A percentile compares a stretch with the other conserved stretches of the same genome.
These are phyloP conservation scores for Linum usitatissimum DNA, from an alignment of 345 rosid species.

Conservation along the genomic window DNA sequence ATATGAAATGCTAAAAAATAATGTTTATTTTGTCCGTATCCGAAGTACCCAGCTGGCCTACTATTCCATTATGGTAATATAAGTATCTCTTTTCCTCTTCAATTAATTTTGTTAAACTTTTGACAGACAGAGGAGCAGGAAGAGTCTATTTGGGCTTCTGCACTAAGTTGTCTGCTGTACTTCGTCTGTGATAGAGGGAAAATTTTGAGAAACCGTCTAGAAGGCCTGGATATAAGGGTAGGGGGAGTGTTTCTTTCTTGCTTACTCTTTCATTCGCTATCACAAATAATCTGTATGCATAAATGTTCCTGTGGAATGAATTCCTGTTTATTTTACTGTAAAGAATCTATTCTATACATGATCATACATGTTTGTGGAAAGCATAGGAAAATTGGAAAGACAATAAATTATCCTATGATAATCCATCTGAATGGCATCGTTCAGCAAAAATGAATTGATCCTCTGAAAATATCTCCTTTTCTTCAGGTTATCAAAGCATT, in stretches of 20 bases:
- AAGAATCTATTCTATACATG: not conserved
- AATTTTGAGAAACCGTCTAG: constrained; percentile 59
- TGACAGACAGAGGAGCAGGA: constrained; percentile 71
- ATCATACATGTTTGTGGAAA: not conserved
- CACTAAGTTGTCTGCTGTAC: constrained; percentile 89
- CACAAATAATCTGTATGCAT: not conserved
- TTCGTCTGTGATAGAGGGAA: constrained; percentile 87
- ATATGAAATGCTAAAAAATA: too few species aligned
- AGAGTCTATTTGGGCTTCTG: constrained; percentile 95
- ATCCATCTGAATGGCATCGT: too few species aligned
- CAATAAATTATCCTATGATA: too few species aligned
- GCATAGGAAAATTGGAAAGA: not conserved
- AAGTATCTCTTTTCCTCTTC: not conserved
- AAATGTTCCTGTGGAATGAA: not conserved
- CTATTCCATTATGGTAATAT: not conserved
- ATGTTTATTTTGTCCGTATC: not conserved
- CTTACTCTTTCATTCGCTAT: not conserved
- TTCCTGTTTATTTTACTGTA: not conserved
- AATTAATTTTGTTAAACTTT: not conserved
- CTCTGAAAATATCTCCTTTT: not conserved
- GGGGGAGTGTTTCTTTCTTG: constrained; percentile 18
- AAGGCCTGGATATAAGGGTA: constrained; percentile 98
- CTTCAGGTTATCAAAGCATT: constrained; percentile 79
- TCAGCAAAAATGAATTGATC: too few species aligned
- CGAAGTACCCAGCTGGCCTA: not conserved